phyloP scores from a whole-genome alignment of 768 basidiomycete genomes.

The Stropharia rugosoannulata region DNA sequence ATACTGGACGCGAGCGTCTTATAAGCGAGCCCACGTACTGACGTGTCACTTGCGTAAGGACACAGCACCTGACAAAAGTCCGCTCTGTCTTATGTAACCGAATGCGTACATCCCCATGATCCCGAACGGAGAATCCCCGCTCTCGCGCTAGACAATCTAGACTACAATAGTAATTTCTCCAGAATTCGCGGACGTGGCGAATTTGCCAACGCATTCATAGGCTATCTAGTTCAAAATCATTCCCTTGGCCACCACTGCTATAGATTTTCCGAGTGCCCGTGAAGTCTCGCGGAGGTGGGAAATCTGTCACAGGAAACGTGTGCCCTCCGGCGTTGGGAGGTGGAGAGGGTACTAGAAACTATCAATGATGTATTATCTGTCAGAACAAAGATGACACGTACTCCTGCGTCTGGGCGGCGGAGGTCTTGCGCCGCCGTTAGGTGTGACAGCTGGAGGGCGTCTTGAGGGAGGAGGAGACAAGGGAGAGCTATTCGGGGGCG shows the following conservation, averaged over 20 bases:
- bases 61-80: conserved; percentile 13
- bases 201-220: conserved; percentile 22
- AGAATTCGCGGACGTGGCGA: conserved; percentile 8
- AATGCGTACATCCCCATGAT: neutral
- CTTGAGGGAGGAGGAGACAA: conserved; percentile 21
- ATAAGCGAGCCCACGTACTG: conserved; percentile 34
- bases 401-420: conserved; percentile 47
- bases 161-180: neutral
- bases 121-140: conserved; percentile 17
- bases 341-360: conserved; percentile 43
- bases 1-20: conserved; percentile 19
- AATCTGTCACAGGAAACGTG: conserved; percentile 73
- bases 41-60: conserved; percentile 45
- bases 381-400: conserved; percentile 29
- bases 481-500: conserved; percentile 15
- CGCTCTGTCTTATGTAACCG: conserved; percentile 19
- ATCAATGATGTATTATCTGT: conserved; percentile 12
- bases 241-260: conserved; percentile 67
- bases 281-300: conserved; percentile 77
- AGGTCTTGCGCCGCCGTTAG: conserved; percentile 27
- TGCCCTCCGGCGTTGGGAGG: conserved; percentile 65
- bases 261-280: conserved; percentile 50
- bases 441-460: conserved; percentile 13
- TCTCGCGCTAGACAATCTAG: conserved; percentile 2
- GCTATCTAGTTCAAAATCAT: conserved; percentile 58